phyloP scores from a whole-genome alignment of 805 yeast species.

The Huiozyma sinensis region DNA sequence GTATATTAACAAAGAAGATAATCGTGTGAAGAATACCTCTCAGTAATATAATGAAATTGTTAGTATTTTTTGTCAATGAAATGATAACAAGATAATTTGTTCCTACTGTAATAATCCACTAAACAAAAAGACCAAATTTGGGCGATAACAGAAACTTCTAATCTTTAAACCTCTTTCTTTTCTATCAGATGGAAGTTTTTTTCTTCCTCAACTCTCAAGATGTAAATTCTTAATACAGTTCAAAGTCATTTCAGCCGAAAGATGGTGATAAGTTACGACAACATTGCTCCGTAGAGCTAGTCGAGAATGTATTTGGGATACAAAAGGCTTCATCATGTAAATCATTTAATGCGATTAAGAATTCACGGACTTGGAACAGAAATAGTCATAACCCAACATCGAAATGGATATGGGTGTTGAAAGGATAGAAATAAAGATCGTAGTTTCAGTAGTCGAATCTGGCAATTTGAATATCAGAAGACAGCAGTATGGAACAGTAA shows the following conservation, averaged over 20 bases:
- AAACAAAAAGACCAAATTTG: too few species aligned
- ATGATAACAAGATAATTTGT: too few species aligned
- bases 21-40: too few species aligned
- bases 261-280: slow-evolving; percentile 63
- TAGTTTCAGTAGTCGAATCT: slow-evolving; percentile 3
- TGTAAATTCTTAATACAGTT: neutral
- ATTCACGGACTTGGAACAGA: too few species aligned
- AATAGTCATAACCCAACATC: neutral
- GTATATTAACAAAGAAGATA: too few species aligned
- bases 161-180: neutral
- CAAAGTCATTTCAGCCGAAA: slow-evolving; percentile 50
- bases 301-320: slow-evolving; percentile 36
- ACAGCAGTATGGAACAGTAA: neutral
- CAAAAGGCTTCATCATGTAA: slow-evolving; percentile 41
- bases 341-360: neutral
- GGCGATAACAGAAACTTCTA: neutral
- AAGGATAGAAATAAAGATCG: neutral
- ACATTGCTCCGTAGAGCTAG: slow-evolving; percentile 54
- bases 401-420: neutral
- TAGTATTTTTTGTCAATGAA: neutral
- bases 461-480: neutral
- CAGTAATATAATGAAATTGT: neutral
- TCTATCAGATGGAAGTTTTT: neutral
- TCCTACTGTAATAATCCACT: too few species aligned
- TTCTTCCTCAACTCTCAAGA: neutral